Evolutionary conservation across 371 early-diverging fungal species (phyloP).

Genomic region (Mucor saturninus): DNA sequence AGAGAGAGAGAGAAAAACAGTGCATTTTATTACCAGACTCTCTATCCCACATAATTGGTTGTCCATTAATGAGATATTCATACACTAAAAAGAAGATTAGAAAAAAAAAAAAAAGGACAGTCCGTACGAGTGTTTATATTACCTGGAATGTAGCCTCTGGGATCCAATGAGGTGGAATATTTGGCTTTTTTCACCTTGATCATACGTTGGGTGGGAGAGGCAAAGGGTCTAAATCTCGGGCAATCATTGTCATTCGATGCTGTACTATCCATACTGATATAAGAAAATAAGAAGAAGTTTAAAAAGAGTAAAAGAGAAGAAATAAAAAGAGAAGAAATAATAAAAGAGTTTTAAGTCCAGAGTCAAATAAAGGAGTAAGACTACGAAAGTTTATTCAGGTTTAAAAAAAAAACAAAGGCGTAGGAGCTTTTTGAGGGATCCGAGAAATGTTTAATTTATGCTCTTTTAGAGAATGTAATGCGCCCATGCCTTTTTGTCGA

Average conservation of each 20-base stretch:
- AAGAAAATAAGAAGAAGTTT: slow-evolving; percentile 6
- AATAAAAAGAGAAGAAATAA: neutral
- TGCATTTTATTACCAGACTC: slow-evolving; percentile 61
- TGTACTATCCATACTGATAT: slow-evolving; percentile 9
- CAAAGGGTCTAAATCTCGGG: slow-evolving; percentile 34
- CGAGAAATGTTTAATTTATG: slow-evolving; percentile 32
- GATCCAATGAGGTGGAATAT: slow-evolving; percentile 70
- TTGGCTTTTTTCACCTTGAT: slow-evolving; percentile 35
- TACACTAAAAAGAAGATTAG: slow-evolving; percentile 44
- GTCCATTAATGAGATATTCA: slow-evolving; percentile 65
- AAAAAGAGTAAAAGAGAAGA: slow-evolving; percentile 1
- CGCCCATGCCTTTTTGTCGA: slow-evolving; percentile 6
- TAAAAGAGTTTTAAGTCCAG: slow-evolving; percentile 3
- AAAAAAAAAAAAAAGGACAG: neutral
- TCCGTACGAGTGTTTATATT: slow-evolving; percentile 16
- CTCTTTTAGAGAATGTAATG: slow-evolving; percentile 26
- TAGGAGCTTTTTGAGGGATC: slow-evolving; percentile 9
- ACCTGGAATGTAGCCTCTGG: slow-evolving; percentile 74
- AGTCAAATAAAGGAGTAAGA: slow-evolving; percentile 4
- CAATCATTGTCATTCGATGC: slow-evolving; percentile 28
- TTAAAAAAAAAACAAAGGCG: slow-evolving; percentile 10
- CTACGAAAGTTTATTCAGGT: neutral
- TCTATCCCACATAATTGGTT: slow-evolving; percentile 80
- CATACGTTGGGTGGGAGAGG: slow-evolving; percentile 22
- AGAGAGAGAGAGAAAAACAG: slow-evolving; percentile 51